These are phyloP conservation scores for Penicillium sp. DNA, from an alignment of 2,329 filamentous ascomycete species.

Conservation along the genomic window DNA sequence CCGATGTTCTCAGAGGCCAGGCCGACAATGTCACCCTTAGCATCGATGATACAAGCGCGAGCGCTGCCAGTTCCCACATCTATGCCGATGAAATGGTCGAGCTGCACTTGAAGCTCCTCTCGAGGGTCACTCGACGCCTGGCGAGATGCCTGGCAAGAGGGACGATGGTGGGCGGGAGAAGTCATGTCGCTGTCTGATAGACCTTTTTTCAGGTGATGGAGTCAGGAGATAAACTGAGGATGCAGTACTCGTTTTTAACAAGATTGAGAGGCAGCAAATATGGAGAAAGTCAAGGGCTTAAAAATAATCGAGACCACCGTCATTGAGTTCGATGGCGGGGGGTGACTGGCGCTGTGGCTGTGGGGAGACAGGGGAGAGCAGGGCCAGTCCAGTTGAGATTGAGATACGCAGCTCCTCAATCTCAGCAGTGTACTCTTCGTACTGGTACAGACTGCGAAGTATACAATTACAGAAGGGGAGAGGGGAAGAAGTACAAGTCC, in stretches of 20 bases:
- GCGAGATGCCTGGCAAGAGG: conserved; percentile 38
- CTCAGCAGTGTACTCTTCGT: no score
- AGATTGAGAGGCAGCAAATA: no score
- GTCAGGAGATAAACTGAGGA: background rate
- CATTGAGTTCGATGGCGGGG: no score
- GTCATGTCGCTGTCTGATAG: conserved; percentile 24
- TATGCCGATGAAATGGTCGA: conserved; percentile 76
- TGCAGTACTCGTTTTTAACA: no score
- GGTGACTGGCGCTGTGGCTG: background rate
- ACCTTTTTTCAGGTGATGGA: background rate
- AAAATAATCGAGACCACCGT: no score
- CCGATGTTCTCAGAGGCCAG: conserved; percentile 76
- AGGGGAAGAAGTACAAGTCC: no score
- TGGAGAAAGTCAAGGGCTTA: no score
- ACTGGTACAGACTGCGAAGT: no score
- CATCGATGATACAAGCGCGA: conserved; percentile 92
- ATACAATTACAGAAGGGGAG: no score
- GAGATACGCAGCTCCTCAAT: no score
- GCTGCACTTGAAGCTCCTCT: conserved; percentile 61
- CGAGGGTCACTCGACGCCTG: conserved; percentile 52
- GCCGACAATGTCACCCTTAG: conserved; percentile 80
- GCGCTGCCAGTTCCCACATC: conserved; percentile 97
- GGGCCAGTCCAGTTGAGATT: background rate
- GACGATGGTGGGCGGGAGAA: conserved; percentile 38
- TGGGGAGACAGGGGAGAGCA: background rate